These are phyloP conservation scores for Ogataea haglerorum DNA, from an alignment of 805 yeast species.

Conservation along the genomic window DNA sequence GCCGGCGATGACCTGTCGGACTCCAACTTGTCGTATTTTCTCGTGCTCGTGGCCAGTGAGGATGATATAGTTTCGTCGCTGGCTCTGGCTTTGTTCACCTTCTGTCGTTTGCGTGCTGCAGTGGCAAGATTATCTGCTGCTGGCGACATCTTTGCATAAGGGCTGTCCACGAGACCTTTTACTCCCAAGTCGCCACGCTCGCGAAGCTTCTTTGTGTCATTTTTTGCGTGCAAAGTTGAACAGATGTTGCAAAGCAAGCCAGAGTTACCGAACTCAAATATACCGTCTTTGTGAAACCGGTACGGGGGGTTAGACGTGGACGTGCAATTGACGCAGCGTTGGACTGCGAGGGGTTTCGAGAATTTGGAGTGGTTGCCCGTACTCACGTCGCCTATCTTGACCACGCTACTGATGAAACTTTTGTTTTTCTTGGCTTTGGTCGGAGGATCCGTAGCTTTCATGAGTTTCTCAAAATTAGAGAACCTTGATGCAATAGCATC, in stretches of 20 bases:
- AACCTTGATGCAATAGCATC: constrained; percentile 31
- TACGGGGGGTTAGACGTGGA: constrained; percentile 30
- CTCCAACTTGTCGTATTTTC: constrained; percentile 2
- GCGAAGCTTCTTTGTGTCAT: constrained; percentile 26
- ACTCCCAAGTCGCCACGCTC: constrained; percentile 33
- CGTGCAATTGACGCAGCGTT: constrained; percentile 33
- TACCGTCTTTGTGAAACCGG: constrained; percentile 32
- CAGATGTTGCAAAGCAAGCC: constrained; percentile 33
- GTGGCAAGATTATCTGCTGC: constrained; percentile 5
- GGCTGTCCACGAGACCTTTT: constrained; percentile 33
- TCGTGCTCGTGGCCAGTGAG: constrained; percentile 12
- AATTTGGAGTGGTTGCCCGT: constrained; percentile 14
- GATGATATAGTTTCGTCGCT: constrained; percentile 14
- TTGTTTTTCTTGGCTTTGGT: constrained; percentile 30
- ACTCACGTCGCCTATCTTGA: constrained; percentile 30
- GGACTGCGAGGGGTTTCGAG: constrained; percentile 8
- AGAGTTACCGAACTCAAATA: constrained; percentile 34
- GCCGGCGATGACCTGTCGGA: constrained; percentile 11
- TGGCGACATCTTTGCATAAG: constrained; percentile 19
- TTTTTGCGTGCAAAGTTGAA: constrained; percentile 22
- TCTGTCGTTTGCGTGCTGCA: constrained; percentile 15
- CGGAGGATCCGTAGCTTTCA: constrained; percentile 25
- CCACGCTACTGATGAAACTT: constrained; percentile 31
- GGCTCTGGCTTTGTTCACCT: constrained; percentile 5
- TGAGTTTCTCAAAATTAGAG: constrained; percentile 28